Conservation (phyloP, 2,329 filamentous ascomycete genomes). For the Penicillium paneum region DNA sequence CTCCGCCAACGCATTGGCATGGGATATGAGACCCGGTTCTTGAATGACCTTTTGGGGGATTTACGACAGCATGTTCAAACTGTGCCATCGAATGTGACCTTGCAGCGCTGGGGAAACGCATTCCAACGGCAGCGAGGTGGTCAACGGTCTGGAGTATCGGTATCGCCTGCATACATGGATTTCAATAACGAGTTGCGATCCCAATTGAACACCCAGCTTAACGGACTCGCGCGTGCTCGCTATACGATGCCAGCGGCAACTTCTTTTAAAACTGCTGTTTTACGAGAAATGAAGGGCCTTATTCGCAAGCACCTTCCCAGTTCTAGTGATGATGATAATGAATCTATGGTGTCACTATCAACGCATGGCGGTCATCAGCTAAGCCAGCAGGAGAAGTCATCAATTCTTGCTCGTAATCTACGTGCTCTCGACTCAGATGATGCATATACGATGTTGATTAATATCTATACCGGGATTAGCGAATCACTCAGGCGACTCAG, state of each 20-base stretch:
- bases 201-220: constrained; percentile 67
- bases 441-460: constrained; percentile 76
- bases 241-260: constrained; percentile 78
- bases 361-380: constrained; percentile 68
- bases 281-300: constrained; percentile 80
- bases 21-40: constrained; percentile 77
- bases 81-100: constrained; percentile 67
- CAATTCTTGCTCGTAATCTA: constrained; percentile 81
- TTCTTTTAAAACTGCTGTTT: constrained; percentile 75
- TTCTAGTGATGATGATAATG: constrained; percentile 89
- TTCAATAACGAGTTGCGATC: constrained; percentile 68
- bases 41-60: constrained; percentile 74
- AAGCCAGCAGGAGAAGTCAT: constrained; percentile 84
- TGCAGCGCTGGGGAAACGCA: constrained; percentile 80
- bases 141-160: constrained; percentile 64
- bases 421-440: constrained; percentile 78
- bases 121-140: constrained; percentile 68
- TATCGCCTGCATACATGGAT: constrained; percentile 74
- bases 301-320: constrained; percentile 84
- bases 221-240: constrained; percentile 75
- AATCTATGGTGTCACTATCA: constrained; percentile 81
- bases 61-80: constrained; percentile 74
- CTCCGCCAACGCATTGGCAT: constrained; percentile 80
- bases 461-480: constrained; percentile 81
- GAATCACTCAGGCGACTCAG: constrained; percentile 82